These are phyloP conservation scores for Diutina ranongensis DNA, from an alignment of 1,139 yeast species.

Conservation along the genomic window DNA sequence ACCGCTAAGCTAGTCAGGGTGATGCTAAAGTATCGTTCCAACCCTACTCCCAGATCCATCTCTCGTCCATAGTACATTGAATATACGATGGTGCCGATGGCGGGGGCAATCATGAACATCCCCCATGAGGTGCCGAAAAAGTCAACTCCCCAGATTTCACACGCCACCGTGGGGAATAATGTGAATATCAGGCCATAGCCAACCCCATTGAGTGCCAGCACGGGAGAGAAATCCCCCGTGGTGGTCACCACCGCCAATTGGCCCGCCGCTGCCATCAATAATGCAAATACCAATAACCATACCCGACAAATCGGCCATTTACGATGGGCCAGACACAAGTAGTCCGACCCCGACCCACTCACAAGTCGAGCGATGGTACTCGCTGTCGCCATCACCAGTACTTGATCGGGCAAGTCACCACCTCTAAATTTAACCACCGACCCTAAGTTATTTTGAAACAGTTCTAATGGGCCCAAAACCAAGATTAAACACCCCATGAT, in stretches of 20 bases:
- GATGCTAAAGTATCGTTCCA: constrained; percentile 23
- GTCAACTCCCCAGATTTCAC: constrained; percentile 82
- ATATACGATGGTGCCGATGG: constrained; percentile 63
- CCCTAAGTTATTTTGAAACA: constrained; percentile 79
- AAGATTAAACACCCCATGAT: constrained; percentile 53
- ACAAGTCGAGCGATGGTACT: constrained; percentile 39
- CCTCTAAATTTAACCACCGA: constrained; percentile 27
- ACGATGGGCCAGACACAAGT: constrained; percentile 20
- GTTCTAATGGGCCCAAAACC: constrained; percentile 77
- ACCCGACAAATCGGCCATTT: constrained; percentile 25
- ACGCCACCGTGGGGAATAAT: constrained; percentile 69
- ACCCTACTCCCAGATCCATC: constrained; percentile 38
- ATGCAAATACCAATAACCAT: constrained; percentile 30
- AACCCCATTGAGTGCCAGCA: constrained; percentile 52
- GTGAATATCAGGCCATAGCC: constrained; percentile 83
- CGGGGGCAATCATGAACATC: constrained; percentile 81
- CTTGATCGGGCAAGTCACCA: constrained; percentile 16
- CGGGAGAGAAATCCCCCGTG: constrained; percentile 16
- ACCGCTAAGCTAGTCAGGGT: constrained; percentile 20
- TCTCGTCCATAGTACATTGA: constrained; percentile 63
- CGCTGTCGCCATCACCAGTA: constrained; percentile 27
- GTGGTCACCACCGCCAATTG: constrained; percentile 16
- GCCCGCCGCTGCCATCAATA: constrained; percentile 33
- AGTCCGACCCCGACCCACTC: constrained; percentile 60
- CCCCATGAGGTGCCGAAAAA: constrained; percentile 94